Evolutionary conservation across 1,284 basidiomycete genomes (phyloP), one percentile per base, ranked within the genome.

Genomic region (Ustilago crameri): DNA sequence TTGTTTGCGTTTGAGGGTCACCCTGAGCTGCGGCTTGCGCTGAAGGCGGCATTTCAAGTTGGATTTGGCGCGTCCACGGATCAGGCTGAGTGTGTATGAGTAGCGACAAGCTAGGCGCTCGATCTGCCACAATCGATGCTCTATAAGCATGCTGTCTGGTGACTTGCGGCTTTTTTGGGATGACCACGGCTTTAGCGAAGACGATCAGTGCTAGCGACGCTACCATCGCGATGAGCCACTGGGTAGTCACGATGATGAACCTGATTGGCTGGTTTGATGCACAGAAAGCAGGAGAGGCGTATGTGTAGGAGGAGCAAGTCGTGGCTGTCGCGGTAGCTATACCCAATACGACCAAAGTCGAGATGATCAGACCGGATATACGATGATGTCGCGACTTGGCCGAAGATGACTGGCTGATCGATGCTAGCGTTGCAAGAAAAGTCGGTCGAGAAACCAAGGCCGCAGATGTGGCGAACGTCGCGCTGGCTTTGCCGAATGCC

Each of bases 31-130:
- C 18, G 17, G 17, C 17, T 30, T 17, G 18, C 41, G 17, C 1
- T 37, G 35, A 37, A 12, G 26, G 1, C 22, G 47, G 59, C 7
- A 46, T 23, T 14, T 62, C 52, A 42, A 62, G 47, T 8, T 62
- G 12, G 42, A 56, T 56, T 10, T 46, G 27, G 7, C 60, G 48
- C 1, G 53, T 63, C 60, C 60, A 64, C 0, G 61, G 44, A 12
- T 58, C 54, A 2, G 61, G 55, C 18, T 57, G 61, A 12, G 61
- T 53, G 32, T 64, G 61, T 23, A 64, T 64, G 27, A 64, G 61
- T 2, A 58, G 61, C 3, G 61, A 64, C 4, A 58, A 37, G 26
- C 50, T 53, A 9, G 61, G 61, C 10, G 61, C 55, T 43, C 51
- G 50, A 35, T 8, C 23, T 15, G 50, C 24, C 2, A 34, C 26